Conservation (phyloP, 441 rosid species). For the Breynia disticha region DNA sequence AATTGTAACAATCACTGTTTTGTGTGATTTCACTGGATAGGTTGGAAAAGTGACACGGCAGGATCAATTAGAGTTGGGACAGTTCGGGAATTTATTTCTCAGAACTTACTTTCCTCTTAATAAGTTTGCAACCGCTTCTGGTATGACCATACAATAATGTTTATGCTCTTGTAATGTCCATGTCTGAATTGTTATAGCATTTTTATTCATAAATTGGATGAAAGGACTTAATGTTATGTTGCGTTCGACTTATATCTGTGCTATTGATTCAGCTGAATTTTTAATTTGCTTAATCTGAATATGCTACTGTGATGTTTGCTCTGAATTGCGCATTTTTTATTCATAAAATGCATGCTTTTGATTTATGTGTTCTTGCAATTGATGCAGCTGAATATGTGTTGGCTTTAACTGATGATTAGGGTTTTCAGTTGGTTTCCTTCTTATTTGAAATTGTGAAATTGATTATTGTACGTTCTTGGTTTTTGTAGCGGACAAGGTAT, state of each 20-base stretch:
- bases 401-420: background rate
- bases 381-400: no score
- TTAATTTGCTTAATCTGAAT: background rate
- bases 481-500: conserved; percentile 32
- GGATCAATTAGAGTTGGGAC: background rate
- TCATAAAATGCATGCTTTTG: background rate
- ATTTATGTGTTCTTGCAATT: no score
- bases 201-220: background rate
- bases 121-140: background rate
- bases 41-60: background rate
- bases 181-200: background rate
- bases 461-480: background rate
- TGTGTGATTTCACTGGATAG: background rate
- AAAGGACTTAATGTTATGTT: no score
- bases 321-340: background rate
- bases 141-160: background rate
- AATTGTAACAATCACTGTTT: background rate
- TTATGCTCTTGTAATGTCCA: background rate
- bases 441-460: background rate
- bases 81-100: background rate
- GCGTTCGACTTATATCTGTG: no score
- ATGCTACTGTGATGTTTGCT: no score
- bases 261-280: no score
- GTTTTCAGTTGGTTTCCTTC: background rate
- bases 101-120: background rate